Evolutionary conservation across 495 filamentous ascomycete genomes (phyloP).

Genomic region (Lasiosphaeria miniovina): DNA sequence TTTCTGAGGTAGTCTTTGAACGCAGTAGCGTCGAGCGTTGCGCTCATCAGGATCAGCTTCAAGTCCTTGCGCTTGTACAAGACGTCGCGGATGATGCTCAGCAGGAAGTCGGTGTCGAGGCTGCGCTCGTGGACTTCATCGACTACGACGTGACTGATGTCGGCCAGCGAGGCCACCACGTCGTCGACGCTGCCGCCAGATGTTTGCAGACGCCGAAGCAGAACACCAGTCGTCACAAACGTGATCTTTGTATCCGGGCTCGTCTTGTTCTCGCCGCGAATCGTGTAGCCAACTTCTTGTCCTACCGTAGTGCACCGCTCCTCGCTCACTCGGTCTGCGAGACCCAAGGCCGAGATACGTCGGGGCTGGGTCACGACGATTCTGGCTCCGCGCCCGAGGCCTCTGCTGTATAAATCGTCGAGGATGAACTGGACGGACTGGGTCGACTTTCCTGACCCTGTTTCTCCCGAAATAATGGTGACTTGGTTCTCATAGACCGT

Average conservation of each 20-base stretch:
- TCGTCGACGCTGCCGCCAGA: constrained; percentile 74
- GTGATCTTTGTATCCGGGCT: constrained; percentile 73
- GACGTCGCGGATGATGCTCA: constrained; percentile 85
- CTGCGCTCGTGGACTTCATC: constrained; percentile 97
- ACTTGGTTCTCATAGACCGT: constrained; percentile 75
- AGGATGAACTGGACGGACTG: constrained; percentile 95
- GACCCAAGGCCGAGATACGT: constrained; percentile 87
- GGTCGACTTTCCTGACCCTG: constrained; percentile 94
- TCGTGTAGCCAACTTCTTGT: constrained; percentile 90
- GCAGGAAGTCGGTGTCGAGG: constrained; percentile 90
- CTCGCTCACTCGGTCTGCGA: constrained; percentile 91
- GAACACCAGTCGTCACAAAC: constrained; percentile 96
- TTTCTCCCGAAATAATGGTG: constrained; percentile 94
- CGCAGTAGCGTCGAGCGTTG: constrained; percentile 84
- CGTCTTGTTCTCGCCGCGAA: constrained; percentile 81
- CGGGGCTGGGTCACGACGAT: constrained; percentile 96
- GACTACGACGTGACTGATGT: constrained; percentile 92
- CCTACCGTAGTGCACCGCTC: constrained; percentile 81
- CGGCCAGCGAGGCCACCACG: constrained; percentile 73
- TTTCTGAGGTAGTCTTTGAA: constrained; percentile 83
- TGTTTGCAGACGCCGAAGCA: constrained; percentile 83
- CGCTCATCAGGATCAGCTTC: constrained; percentile 96
- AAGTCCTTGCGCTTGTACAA: constrained; percentile 72
- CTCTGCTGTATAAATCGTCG: constrained; percentile 79
- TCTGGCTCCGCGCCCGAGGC: constrained; percentile 74